Evolutionary conservation across 345 rosid species (phyloP).

Genomic region (Sisymbrium altissimum): DNA sequence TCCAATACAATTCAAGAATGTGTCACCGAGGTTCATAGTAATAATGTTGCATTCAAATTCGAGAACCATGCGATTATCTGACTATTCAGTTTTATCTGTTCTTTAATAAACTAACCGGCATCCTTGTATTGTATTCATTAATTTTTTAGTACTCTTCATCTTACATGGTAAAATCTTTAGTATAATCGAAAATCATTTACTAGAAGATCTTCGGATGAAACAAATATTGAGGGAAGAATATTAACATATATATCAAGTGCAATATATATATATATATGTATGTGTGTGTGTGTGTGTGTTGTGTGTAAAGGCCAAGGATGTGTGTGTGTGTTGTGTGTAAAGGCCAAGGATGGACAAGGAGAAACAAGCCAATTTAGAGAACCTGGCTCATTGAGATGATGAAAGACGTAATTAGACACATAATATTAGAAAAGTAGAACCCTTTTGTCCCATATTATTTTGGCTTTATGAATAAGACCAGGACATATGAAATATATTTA

Average conservation of each 20-base stretch:
- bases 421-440: neutral
- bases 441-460: conserved; percentile 6
- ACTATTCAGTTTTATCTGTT: neutral
- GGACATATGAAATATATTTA: neutral
- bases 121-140: neutral
- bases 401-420: conserved; percentile 19
- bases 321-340: neutral
- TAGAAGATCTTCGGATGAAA: neutral
- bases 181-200: neutral
- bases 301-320: neutral
- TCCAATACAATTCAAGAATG: neutral
- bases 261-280: neutral
- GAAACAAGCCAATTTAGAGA: conserved; percentile 14
- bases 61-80: neutral
- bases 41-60: neutral
- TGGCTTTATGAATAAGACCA: conserved; percentile 23
- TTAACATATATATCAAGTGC: neutral
- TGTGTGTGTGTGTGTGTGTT: neutral
- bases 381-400: conserved; percentile 23
- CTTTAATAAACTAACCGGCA: neutral
- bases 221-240: neutral
- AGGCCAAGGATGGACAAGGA: neutral
- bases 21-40: neutral
- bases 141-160: neutral
- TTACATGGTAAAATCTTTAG: neutral